Evolutionary conservation across 768 basidiomycete species (phyloP), one percentile per base, ranked within the genome.

Genomic region (Stropharia rugosoannulata): DNA sequence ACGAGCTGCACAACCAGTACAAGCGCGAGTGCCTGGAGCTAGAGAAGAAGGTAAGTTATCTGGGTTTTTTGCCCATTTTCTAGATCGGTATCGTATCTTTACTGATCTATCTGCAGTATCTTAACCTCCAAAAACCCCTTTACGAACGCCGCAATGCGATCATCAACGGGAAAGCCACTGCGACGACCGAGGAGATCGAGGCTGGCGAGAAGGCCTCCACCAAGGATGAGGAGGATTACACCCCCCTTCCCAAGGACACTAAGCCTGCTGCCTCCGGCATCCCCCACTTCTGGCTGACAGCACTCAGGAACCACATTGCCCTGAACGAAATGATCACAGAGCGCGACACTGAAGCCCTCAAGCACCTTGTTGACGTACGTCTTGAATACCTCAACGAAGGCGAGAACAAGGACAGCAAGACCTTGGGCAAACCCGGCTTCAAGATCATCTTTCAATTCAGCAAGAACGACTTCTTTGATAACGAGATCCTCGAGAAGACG

Each of bases 281-380:
- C 62, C 93, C 95, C 49, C 89, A 96, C 65, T 99, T 99, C 82
- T 99, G 96, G 96, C 85, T 97, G 64, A 98, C 97, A 1, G 93
- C 95, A 2, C 80, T 98, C 51, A 86, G 90, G 61, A 98, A 97
- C 73, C 95, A 98, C 70, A 72, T 89, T 52, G 92, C 84, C 48
- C 80, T 98, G 53, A 80, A 81, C 41, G 94, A 95, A 16, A 79
- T 95, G 68, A 93, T 98, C 77, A 96, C 93, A 22, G 95, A 98
- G 64, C 87, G 90, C 54, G 96, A 99, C 70, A 93, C 79, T 58
- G 85, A 68, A 44, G 95, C 94, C 7, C 85, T 99, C 67, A 92
- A 91, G 73, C 72, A 80, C 63, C 84, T 99, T 55, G 75, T 74
- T 58, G 93, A 99, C 66, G 81, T 98, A 61, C 81, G 81, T 45